Percentiles rank a stretch among this genome's conserved stretches.
Conservation (phyloP, 441 rosid genomes). For the Gossypium lobatum region DNA sequence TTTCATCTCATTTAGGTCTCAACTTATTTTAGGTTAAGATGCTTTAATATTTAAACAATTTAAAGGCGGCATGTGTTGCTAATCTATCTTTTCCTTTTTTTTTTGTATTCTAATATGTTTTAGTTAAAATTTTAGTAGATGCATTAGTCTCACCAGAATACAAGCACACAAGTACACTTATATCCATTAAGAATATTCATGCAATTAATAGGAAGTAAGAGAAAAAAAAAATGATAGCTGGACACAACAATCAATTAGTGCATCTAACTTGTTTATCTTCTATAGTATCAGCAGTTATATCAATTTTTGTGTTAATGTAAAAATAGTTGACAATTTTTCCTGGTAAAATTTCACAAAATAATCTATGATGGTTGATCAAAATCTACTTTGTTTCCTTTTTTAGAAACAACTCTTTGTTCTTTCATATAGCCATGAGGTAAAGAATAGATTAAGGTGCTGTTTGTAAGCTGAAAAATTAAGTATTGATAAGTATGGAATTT, state of each 20-base stretch:
- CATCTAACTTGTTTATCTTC: neutral
- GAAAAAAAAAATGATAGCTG: neutral
- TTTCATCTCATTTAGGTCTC: neutral
- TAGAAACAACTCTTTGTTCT: neutral
- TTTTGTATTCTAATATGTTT: neutral
- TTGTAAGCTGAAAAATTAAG: too few species aligned
- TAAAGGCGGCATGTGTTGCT: neutral
- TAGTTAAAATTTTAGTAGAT: neutral
- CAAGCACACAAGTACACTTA: neutral
- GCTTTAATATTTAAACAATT: neutral
- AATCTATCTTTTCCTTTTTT: neutral
- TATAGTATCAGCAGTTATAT: neutral
- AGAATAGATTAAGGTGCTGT: neutral
- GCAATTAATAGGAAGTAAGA: neutral
- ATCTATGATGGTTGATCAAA: neutral
- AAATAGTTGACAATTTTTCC: neutral
- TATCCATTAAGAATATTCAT: neutral
- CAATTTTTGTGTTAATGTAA: neutral
- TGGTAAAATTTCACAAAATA: neutral
- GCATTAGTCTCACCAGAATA: neutral
- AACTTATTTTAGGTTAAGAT: neutral
- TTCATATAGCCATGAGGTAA: neutral
- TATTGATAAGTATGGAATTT: too few species aligned
- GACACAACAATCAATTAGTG: neutral
- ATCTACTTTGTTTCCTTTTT: neutral